Percentiles rank a stretch among this genome's conserved stretches.
phyloP scores from a whole-genome alignment of 2,329 filamentous ascomycete genomes.

The Fusarium dlaminii region DNA sequence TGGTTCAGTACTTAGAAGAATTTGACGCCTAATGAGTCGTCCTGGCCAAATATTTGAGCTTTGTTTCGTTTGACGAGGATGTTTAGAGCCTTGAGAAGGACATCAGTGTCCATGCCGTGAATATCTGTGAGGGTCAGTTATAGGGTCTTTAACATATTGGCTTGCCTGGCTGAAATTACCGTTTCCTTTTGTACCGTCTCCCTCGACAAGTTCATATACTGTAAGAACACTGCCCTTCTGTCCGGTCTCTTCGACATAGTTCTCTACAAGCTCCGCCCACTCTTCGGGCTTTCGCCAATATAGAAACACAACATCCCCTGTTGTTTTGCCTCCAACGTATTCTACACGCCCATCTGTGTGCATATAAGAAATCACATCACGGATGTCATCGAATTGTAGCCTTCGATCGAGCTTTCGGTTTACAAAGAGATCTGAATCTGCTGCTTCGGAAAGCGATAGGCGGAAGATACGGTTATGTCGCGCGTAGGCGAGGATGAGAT shows the following conservation, averaged over 20 bases:
- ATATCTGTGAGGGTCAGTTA: slow-evolving; percentile 66
- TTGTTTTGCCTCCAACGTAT: slow-evolving; percentile 60
- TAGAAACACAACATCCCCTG: slow-evolving; percentile 69
- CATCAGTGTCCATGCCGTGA: slow-evolving; percentile 84
- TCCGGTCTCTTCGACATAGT: slow-evolving; percentile 86
- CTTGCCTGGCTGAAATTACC: slow-evolving; percentile 56
- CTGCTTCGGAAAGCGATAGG: slow-evolving; percentile 70
- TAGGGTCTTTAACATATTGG: background rate
- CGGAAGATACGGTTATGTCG: slow-evolving; percentile 79
- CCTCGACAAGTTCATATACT: slow-evolving; percentile 88
- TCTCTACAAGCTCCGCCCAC: slow-evolving; percentile 83
- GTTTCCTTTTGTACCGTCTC: slow-evolving; percentile 78
- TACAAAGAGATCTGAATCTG: slow-evolving; percentile 65
- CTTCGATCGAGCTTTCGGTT: slow-evolving; percentile 65
- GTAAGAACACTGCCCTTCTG: slow-evolving; percentile 92
- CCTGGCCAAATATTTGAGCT: slow-evolving; percentile 91
- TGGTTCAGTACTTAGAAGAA: slow-evolving; percentile 76
- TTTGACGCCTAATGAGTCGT: slow-evolving; percentile 91
- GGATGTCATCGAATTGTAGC: slow-evolving; percentile 60
- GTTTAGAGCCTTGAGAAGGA: slow-evolving; percentile 81
- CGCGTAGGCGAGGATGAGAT: slow-evolving; percentile 85
- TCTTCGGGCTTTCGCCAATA: slow-evolving; percentile 91
- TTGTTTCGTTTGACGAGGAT: slow-evolving; percentile 89
- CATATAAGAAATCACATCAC: slow-evolving; percentile 69
- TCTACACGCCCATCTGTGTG: slow-evolving; percentile 70